Evolutionary conservation across 2,329 filamentous ascomycete genomes (phyloP).

Genomic region (Colletotrichum melonis): DNA sequence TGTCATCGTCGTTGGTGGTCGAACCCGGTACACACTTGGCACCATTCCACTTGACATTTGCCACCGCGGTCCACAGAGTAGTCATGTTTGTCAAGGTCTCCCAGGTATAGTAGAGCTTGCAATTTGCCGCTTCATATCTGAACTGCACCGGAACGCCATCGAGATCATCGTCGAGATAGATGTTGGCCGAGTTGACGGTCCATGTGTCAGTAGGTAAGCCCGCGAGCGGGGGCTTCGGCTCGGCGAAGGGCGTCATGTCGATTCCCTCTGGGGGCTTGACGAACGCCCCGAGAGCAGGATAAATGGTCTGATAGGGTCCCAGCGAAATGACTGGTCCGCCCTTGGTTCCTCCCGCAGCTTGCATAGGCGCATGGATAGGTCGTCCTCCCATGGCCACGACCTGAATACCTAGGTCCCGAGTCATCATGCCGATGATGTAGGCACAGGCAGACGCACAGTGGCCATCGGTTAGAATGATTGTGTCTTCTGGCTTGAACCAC

Average conservation of each 20-base stretch:
- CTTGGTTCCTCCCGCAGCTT: conserved; percentile 74
- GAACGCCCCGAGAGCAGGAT: neutral
- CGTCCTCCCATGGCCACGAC: conserved; percentile 71
- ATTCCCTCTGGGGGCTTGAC: conserved; percentile 8
- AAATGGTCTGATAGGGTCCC: conserved; percentile 1
- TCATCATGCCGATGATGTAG: conserved; percentile 54
- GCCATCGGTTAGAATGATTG: conserved; percentile 40
- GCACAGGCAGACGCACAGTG: conserved; percentile 39
- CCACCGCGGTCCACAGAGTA: conserved; percentile 63
- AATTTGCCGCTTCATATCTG: conserved; percentile 69
- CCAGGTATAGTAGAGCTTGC: conserved; percentile 68
- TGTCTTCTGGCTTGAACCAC: conserved; percentile 47
- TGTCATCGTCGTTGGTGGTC: conserved; percentile 26
- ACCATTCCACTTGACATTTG: conserved; percentile 39
- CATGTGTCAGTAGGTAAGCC: neutral
- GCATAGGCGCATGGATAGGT: conserved; percentile 64
- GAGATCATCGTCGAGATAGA: conserved; percentile 37
- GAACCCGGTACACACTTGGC: conserved; percentile 33
- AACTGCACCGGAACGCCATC: conserved; percentile 64
- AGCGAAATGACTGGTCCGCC: conserved; percentile 55
- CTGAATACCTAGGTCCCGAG: conserved; percentile 61
- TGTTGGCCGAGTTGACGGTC: conserved; percentile 38
- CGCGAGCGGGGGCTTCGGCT: conserved; percentile 13
- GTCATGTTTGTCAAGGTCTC: conserved; percentile 62
- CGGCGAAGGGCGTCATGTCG: conserved; percentile 23